Base-by-base conservation (phyloP, 192 early-diverging fungal genomes). In the Backusella psychrophila region DNA sequence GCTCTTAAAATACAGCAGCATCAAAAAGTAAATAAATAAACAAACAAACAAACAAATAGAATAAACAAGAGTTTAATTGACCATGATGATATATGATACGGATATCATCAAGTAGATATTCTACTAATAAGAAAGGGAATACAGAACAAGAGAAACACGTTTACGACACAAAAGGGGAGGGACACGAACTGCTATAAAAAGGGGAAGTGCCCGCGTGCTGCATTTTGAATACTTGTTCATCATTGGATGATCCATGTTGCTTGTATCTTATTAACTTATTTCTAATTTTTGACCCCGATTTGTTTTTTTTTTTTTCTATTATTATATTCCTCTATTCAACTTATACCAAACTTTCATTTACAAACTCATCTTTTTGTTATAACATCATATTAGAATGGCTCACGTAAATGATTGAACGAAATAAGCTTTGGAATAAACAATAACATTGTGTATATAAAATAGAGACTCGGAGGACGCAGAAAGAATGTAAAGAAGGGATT, bases 401-500 rank as follows among this genome's bases (percentile, higher is more conserved):
- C 73, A 74, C 59, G 73, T 74, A 74, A 74, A 36, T 17, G 17
- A 44, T 44, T 17, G 38, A 23, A 26, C 7, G 14, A 33, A 36
- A 23, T 17, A 53, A 26, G 2, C 3, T 15, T 5, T n/a, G n/a
- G 19, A 15, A 73, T 3, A 33, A 34, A 63, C 38, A 39, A 11
- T 39, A 39, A 39, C 11, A 39, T 1, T 11, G 9, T 39, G 38
- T 34, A 15, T 29, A 70, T 34, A 34, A 26, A 34, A 74, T 73
- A 87, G 88, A 77, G 89, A 88, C 76, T 87, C 73, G 79, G 89
- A 71, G 87, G 89, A 72, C 83, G 95, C 65, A 87, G 96, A 89
- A 98, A 98, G 89, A 96, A 94, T 77, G 91, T 93, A 76, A 98
- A 96, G 85, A 97, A 97, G 85, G 97, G 96, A 72, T 91, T 99